Base-by-base conservation (phyloP, 495 filamentous ascomycete genomes). In the Cenococcum geophilum region DNA sequence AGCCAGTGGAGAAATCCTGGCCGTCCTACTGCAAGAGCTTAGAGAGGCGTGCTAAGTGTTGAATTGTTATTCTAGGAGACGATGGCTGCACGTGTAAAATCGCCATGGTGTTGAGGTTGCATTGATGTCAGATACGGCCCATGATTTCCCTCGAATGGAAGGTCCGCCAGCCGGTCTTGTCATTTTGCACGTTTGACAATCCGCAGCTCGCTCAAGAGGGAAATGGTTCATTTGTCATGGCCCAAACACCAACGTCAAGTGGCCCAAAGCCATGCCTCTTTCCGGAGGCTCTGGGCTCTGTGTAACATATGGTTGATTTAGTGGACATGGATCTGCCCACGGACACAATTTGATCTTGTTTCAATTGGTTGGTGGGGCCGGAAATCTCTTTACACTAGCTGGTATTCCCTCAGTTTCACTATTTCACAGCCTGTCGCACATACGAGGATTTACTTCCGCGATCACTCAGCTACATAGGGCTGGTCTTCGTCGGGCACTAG, bases 401-500 rank as follows among this genome's bases (percentile, higher is more conserved):
- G 27, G 3, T 3, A 6, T 32, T 2, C 49, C 49, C 49, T 25
- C 49, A 21, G 21, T 20, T 27, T 52, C 49, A 27, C 25, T 23
- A 25, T 32, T 52, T 25, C 22, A 27, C 49, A 52, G 10, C 49
- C 49, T 32, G 20, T 18, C 18, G 18, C 18, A 14, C 12, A 16
- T 14, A 18, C 40, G 12, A 45, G 40, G 11, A 14, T 14, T 45
- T 14, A 14, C 18, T 45, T 45, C 40, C 18, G 12, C 18, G 4
- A 14, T 45, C 40, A 45, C 40, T 45, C 6, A 23, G 12, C 4
- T 14, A 21, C 21, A 56, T 34, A 37, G 32, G 53, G 36, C 53
- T 37, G 53, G 3, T 56, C 18, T 25, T 27, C 18, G 49, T 52
- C 25, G 49, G 49, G 49, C 49, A 52, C 49, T 52, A 52, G 49